Base-by-base conservation (phyloP, 1,284 basidiomycete genomes). In the Leccinum discolor region DNA sequence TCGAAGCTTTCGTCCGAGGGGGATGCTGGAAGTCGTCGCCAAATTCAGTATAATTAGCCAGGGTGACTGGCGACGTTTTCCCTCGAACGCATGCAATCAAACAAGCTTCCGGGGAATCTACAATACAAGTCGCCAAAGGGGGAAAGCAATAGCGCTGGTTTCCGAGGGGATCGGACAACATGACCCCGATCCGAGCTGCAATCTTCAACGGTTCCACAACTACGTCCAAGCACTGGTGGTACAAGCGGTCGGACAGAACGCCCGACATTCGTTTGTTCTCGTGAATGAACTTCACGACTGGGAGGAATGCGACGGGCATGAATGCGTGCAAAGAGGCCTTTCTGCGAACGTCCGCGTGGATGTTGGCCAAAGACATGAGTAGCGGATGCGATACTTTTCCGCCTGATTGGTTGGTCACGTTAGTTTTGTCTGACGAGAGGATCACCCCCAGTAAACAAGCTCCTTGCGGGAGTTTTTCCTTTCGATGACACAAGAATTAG, bases 371-470 rank as follows among this genome's bases (percentile, higher is more conserved):
- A 11, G 65, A 72, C 29, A 80, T 69, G 12, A 80, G 71, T 5
- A 79, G 65, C 1, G 78, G 78, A 63, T 81, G 76, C 0, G 76
- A 76, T 1, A 62, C 54, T 26, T 71, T 67, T 50, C 74, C 68
- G 8, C 78, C 75, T 8, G 74, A 77, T 68, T 76, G 73, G 3
- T 68, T 66, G 5, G 79, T 75, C 2, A 80, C 70, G 21, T 69
- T 74, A 0, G 74, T 80, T 63, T 80, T 79, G 60, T 80, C 76
- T 0, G 74, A 76, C 0, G 74, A 74, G 1, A 76, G 32, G 11
- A 79, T 69, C 72, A 64, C 29, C 65, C 67, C 35, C 72, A 65
- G 62, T 2, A 58, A 52, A 11, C 50, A 23, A 11, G 21, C 64
- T 12, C 64, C 61, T 18, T 47, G 3, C 14, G 38, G 26, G 16